These are phyloP conservation scores for Floccularia luteovirens DNA, from an alignment of 768 basidiomycete genomes.

Conservation along the genomic window DNA sequence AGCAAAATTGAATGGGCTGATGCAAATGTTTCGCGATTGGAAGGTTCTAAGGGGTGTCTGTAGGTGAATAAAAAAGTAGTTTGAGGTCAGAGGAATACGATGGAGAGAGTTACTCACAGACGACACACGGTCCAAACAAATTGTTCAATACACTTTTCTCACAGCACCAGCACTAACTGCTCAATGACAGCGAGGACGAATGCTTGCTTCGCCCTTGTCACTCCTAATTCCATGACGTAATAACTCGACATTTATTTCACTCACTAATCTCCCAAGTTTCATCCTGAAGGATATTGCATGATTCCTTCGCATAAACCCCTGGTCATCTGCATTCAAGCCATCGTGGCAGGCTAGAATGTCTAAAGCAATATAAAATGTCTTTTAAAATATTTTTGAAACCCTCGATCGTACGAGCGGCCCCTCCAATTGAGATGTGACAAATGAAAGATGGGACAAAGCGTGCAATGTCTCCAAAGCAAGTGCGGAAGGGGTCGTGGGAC, in stretches of 20 bases:
- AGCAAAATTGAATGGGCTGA: slow-evolving; percentile 81
- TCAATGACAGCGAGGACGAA: slow-evolving; percentile 72
- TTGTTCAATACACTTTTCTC: slow-evolving; percentile 41
- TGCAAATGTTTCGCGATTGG: slow-evolving; percentile 74
- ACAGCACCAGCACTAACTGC: slow-evolving; percentile 63
- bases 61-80: slow-evolving; percentile 4
- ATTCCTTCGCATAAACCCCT: slow-evolving; percentile 18
- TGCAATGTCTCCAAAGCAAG: slow-evolving; percentile 50
- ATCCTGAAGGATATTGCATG: slow-evolving; percentile 16
- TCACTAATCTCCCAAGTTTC: slow-evolving; percentile 14
- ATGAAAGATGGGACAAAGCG: slow-evolving; percentile 61
- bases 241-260: too few species aligned
- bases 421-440: slow-evolving; percentile 80
- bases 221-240: too few species aligned
- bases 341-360: slow-evolving; percentile 52
- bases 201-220: slow-evolving; percentile 44
- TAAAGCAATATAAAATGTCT: slow-evolving; percentile 68
- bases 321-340: slow-evolving; percentile 18
- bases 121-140: slow-evolving; percentile 54
- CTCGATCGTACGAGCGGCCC: slow-evolving; percentile 45
- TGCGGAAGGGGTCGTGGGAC: slow-evolving; percentile 25
- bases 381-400: slow-evolving; percentile 69
- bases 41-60: slow-evolving; percentile 54
- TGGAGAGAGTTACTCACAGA: slow-evolving; percentile 40
- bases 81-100: slow-evolving; percentile 6